Evolutionary conservation across 176 grass and related monocot genomes (phyloP).

Genomic region (Lolium rigidum): DNA sequence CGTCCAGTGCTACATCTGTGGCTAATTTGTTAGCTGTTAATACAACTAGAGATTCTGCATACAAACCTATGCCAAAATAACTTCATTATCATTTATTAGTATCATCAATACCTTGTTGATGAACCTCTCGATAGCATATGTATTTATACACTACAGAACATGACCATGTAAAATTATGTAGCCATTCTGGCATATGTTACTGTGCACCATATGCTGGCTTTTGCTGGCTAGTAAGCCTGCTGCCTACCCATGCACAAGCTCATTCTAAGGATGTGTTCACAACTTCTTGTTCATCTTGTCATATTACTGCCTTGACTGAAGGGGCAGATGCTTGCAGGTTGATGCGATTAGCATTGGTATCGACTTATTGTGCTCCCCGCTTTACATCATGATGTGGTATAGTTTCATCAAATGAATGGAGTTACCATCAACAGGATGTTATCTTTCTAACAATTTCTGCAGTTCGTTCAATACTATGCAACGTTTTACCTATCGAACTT

Average conservation of each 20-base stretch:
- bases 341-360: neutral
- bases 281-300: neutral
- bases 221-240: neutral
- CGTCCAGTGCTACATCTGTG: neutral
- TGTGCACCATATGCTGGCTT: neutral
- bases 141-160: neutral
- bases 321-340: neutral
- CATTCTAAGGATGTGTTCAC: neutral
- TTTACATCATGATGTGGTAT: neutral
- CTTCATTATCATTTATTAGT: neutral
- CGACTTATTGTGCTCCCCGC: neutral
- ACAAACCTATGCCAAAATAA: slow-evolving; percentile 4
- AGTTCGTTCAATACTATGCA: neutral
- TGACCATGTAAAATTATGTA: neutral
- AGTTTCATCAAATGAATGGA: neutral
- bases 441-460: neutral
- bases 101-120: slow-evolving; percentile 12
- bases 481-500: neutral
- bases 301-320: neutral
- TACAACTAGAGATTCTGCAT: neutral
- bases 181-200: neutral
- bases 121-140: neutral
- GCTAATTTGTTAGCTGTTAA: slow-evolving; percentile 12
- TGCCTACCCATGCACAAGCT: neutral
- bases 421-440: neutral